Percentiles rank a stretch among this genome's conserved stretches.
Evolutionary conservation across 495 filamentous ascomycete species (phyloP).

Genomic region (Tuber magnatum): DNA sequence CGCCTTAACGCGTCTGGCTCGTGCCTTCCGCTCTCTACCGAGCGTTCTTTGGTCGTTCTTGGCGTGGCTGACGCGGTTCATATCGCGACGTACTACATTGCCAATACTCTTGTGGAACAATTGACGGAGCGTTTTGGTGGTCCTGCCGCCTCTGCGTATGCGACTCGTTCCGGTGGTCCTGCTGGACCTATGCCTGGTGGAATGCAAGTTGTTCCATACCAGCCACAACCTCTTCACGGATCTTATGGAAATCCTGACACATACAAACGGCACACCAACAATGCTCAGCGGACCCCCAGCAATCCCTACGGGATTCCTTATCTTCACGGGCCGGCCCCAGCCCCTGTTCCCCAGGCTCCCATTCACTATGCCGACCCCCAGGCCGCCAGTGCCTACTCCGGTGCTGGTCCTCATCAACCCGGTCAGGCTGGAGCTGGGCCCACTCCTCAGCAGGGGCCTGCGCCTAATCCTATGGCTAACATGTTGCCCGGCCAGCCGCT

Average conservation of each 20-base stretch:
- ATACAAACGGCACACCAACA: slow-evolving; percentile 69
- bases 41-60: slow-evolving; percentile 91
- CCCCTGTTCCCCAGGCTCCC: slow-evolving; percentile 56
- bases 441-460: slow-evolving; percentile 42
- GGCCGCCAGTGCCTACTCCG: slow-evolving; percentile 56
- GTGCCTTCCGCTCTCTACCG: slow-evolving; percentile 84
- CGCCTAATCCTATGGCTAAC: slow-evolving; percentile 63
- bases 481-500: slow-evolving; percentile 77
- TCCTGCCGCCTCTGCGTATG: slow-evolving; percentile 91
- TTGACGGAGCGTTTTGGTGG: slow-evolving; percentile 93
- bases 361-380: slow-evolving; percentile 70
- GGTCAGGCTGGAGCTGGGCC: slow-evolving; percentile 53
- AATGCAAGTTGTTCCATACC: slow-evolving; percentile 95
- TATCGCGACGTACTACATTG: slow-evolving; percentile 97
- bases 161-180: slow-evolving; percentile 86
- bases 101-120: slow-evolving; percentile 90
- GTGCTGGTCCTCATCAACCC: slow-evolving; percentile 72
- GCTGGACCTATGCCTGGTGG: slow-evolving; percentile 88
- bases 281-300: slow-evolving; percentile 53
- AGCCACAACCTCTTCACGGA: slow-evolving; percentile 82
- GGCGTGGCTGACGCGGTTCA: slow-evolving; percentile 91
- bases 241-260: slow-evolving; percentile 87
- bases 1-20: slow-evolving; percentile 94
- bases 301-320: slow-evolving; percentile 65
- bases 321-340: slow-evolving; percentile 57